phyloP scores from a whole-genome alignment of 139 green algal genomes.

The Chlorella vulgaris region DNA sequence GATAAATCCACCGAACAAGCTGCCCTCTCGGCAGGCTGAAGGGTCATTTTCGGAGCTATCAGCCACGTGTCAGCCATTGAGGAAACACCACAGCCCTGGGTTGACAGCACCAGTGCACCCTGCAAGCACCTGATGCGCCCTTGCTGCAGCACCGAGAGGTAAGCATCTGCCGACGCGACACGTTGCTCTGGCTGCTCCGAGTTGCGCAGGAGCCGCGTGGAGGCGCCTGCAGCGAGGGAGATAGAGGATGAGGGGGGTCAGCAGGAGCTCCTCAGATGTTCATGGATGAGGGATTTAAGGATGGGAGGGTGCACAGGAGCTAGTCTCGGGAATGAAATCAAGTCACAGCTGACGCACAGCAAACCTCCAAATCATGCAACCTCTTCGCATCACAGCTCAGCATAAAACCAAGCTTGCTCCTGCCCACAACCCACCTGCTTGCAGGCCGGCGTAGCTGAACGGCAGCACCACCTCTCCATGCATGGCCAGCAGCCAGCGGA shows the following conservation, averaged over 20 bases:
- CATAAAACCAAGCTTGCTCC: too few relatives aligned
- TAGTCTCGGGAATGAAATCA: too few relatives aligned
- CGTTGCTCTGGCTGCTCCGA: constrained; percentile 21
- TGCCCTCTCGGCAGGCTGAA: too few relatives aligned
- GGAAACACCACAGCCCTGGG: background rate
- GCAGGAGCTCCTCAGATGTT: too few relatives aligned
- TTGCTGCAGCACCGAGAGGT: constrained; percentile 58
- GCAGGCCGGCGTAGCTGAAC: constrained; percentile 66
- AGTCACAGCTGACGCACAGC: too few relatives aligned
- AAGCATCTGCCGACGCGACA: constrained; percentile 65
- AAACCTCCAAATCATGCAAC: too few relatives aligned
- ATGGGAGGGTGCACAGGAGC: too few relatives aligned
- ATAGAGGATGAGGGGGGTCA: too few relatives aligned
- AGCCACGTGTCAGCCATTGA: background rate
- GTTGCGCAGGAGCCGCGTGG: constrained; percentile 78
- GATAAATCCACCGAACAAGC: constrained; percentile 5
- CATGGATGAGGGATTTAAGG: too few relatives aligned
- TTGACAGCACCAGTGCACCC: background rate
- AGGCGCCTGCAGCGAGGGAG: constrained; percentile 40
- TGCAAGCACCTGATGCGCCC: constrained; percentile 28
- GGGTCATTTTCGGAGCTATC: too few relatives aligned
- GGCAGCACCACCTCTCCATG: constrained; percentile 81
- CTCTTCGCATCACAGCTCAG: too few relatives aligned
- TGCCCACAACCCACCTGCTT: constrained; percentile 30
- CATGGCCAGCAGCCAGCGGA: constrained; percentile 95